Evolutionary conservation across 805 yeast species (phyloP).

Genomic region (Lachancea sp.): DNA sequence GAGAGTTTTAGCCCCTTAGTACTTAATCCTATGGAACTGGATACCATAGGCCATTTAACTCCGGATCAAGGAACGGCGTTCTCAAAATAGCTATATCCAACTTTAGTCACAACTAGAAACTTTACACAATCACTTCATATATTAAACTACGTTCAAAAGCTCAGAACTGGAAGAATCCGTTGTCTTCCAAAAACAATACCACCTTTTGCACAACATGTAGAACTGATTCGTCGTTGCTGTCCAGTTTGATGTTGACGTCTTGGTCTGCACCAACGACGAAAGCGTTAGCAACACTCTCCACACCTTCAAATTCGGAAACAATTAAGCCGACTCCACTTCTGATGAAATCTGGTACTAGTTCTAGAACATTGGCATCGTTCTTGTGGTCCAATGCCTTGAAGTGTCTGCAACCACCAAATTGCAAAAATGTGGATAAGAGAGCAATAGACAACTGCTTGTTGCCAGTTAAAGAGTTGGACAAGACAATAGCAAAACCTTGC

Average conservation of each 20-base stretch:
- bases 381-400: constrained; percentile 48
- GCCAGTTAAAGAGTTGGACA: constrained; percentile 53
- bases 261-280: constrained; percentile 43
- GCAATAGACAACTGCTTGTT: constrained; percentile 73
- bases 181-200: constrained; percentile 65
- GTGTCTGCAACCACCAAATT: constrained; percentile 78
- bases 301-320: constrained; percentile 35
- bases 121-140: too few species aligned
- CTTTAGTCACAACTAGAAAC: too few species aligned
- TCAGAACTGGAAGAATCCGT: constrained; percentile 67
- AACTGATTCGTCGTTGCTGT: constrained; percentile 48
- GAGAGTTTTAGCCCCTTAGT: too few species aligned
- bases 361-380: constrained; percentile 65
- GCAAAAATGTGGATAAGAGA: constrained; percentile 83
- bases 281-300: constrained; percentile 28
- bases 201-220: constrained; percentile 69
- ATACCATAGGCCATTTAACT: too few species aligned
- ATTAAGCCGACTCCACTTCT: constrained; percentile 92
- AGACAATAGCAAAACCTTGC: constrained; percentile 81
- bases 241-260: constrained; percentile 52
- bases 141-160: not conserved
- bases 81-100: too few species aligned
- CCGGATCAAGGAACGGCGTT: too few species aligned
- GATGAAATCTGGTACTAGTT: constrained; percentile 34
- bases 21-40: too few species aligned